Base-by-base conservation (phyloP, 2,329 filamentous ascomycete genomes). In the Aspergillus sp. region DNA sequence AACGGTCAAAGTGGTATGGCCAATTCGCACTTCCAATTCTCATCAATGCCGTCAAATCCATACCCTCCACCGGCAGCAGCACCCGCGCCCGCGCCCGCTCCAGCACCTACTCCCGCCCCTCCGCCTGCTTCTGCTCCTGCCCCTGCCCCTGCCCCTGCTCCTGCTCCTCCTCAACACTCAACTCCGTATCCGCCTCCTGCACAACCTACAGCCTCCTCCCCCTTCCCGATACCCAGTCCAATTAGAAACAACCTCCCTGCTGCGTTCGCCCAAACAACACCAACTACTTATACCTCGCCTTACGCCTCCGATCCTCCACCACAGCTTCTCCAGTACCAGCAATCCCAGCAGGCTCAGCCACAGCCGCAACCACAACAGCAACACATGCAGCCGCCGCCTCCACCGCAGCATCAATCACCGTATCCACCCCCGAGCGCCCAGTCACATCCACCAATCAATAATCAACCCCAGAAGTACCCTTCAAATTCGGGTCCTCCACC, bases 261-360 rank as follows among this genome's bases (percentile, higher is more conserved):
- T 22, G 71, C 74, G 13, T 76, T 77, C 56, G 71, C 74, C 30
- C 68, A 71, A 44, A 68, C 70, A 9, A 66, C 66, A 6, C 69
- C 71, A 17, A 69, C 73, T 44, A 73, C 72, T 8, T 77, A 77
- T 55, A 73, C 72, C 40, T 77, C 75, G 24, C 75, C 75, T 33
- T 77, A 78, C 60, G 70, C 74, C 47, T 71, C 70, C 55, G 69
- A 73, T 45, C 70, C 75, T 13, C 67, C 75, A 24, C 68, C 73
- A 22, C 70, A 70, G 50, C 62, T 66, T 17, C 61, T 68, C 49
- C 72, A 72, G 55, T 64, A 66, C 47, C 70, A 70, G 45, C 70
- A 72, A 58, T 61, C 68, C 45, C 72, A 70, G 34, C 65, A 67
- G 48, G 55, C 62, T 37, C 67, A 65, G 55, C 58, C 61, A 24